Base-by-base conservation (phyloP, 768 basidiomycete species). In the Tricholomella constricta region DNA sequence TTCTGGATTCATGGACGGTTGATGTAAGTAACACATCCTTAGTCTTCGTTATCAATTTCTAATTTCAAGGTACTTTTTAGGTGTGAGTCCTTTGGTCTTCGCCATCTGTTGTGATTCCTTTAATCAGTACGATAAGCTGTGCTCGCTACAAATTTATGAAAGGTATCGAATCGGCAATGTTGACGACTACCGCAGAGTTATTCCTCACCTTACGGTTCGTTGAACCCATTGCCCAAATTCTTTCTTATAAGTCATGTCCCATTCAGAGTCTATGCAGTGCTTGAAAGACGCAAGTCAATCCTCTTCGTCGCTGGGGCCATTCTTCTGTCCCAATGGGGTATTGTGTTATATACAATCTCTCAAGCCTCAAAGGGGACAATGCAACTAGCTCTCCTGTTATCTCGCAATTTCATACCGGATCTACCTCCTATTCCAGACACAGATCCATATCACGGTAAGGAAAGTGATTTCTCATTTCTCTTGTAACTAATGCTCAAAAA, bases 141-240 rank as follows among this genome's bases (percentile, higher is more conserved):
- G 15, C 48, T 4, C 48, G 54, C 36, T 55, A 55, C 20, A 35
- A 48, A 9, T 46, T 46, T 17, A 41, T 55, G 43, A 48, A 55
- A 38, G 25, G 36, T 12, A 2, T 55, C 2, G 43, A 50, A 42
- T 50, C 54, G 12, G 20, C 12, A 1, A 2, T 55, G 8, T 22
- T 55, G 23, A 46, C 54, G 20, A 40, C 12, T 11, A 55, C 44
- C 15, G 54, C 54, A 0, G 48, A 55, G 15, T 4, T 51, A 1
- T 55, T 55, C n/a, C 35, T 55, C 6, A 36, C 54, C 20, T 27
- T 55, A 23, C 48, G 54, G 54, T 55, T 23, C 14, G 41, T 26
- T 14, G 27, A 38, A 37, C 2, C 17, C 4, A 48, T 25, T 0
- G 4, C 25, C 6, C 14, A 12, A 15, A n/a, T n/a, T 9, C 19